Evolutionary conservation across 805 yeast genomes (phyloP), one percentile per base, ranked within the genome.

Genomic region (Candida sphagnicola): DNA sequence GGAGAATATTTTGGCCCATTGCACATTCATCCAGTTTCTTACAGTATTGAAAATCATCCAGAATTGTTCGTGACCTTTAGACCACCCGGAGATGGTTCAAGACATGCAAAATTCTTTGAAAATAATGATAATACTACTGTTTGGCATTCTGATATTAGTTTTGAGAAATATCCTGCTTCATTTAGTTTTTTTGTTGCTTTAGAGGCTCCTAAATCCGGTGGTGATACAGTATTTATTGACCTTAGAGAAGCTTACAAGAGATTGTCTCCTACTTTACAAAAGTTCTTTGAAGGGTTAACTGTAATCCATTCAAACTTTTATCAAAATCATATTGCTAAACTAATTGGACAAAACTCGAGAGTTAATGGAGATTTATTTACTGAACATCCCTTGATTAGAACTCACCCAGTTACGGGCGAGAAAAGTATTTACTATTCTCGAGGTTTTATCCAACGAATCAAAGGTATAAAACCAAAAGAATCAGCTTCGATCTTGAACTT

Each of bases 361-460:
- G 50, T 49, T 15, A 50, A 53, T 39, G 50, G 41, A 8, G 53
- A 46, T 21, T 43, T 48, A 34, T 48, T 46, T 33, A 45, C 56
- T 8, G 61, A 56, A 38, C 61, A 56, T 39, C 59, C 61, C 5
- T 47, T 56, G 35, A 53, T 56, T n/a, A 46, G 61, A 42, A 54
- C 57, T 8, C 59, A 56, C 35, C 61, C 61, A 3, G 61, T 54
- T 10, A 54, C 61, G 5, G 58, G 58, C 3, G 56, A 50, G 29
- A 56, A 54, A 42, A 40, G 48, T 34, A 39, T 56, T 31, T 56
- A 35, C 42, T 54, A 41, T 34, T 53, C 57, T 14, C 39, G 56
- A 21, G 53, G 42, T 12, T 54, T 54, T 33, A 44, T 46, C 23
- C 52, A 49, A 34, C 46, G 46, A 24, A 47, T 55, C 37, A 53